Base-by-base conservation (phyloP, 176 grass and related monocot species). In the Musa beccarii region DNA sequence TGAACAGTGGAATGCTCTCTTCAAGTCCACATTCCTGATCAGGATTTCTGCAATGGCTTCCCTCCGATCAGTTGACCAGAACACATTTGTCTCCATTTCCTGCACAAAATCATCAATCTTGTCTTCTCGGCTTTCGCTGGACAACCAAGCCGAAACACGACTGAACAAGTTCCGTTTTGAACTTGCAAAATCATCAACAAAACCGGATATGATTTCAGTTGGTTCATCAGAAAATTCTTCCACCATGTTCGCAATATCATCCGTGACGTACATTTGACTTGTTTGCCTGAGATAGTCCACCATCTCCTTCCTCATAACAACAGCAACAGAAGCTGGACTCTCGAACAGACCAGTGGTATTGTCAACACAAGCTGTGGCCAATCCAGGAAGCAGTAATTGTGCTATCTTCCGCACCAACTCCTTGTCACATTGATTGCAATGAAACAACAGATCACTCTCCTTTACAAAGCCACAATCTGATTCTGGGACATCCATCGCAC, bases 331-430 rank as follows among this genome's bases (percentile, higher is more conserved):
- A 57, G 78, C 79, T 43, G 94, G 78, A 11, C 84, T 74, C 82
- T 86, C 91, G 76, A 98, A 98, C 8, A 93, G 81, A 71, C 87
- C 88, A 1, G 86, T 86, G 76, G 94, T 93, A 64, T 73, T 98
- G 57, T 98, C 94, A 28, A 93, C 86, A 24, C 90, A 98, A 82
- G 94, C 88, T 29, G 84, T 87, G 78, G 90, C 86, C 80, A 98
- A 80, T 70, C 90, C 86, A 69, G 22, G 73, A 51, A 93, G 84
- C 7, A 93, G 73, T 50, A 93, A 51, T 22, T 93, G 72, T 25
- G 79, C 53, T 74, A 93, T 74, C 83, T 82, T 86, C 10, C 74
- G 51, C 26, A 83, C 73, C 15, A 87, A 78, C 53, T 89, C 86
- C 20, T 59, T 68, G 16, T 98, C 90, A 49, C 82, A 93, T 15